These are phyloP conservation scores for Fusarium brachygibbosum DNA, from an alignment of 2,329 filamentous ascomycete species.

Conservation along the genomic window DNA sequence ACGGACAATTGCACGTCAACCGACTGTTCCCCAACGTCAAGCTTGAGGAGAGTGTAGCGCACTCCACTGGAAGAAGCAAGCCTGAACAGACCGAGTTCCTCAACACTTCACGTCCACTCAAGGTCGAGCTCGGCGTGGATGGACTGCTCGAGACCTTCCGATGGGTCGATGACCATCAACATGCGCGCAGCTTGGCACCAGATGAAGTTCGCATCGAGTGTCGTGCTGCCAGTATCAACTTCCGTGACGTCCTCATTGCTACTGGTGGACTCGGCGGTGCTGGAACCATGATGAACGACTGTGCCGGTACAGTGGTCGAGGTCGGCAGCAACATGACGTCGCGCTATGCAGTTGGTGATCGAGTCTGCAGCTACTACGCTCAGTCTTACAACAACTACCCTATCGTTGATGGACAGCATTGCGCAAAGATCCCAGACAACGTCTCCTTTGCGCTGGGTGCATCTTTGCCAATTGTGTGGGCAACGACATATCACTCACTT, in stretches of 20 bases:
- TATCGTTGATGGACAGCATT: conserved; percentile 25
- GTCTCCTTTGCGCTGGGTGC: conserved; percentile 51
- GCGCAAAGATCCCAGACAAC: conserved; percentile 30
- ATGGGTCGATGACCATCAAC: conserved; percentile 6
- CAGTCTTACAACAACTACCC: conserved; percentile 36
- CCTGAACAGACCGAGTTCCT: conserved; percentile 6
- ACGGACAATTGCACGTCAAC: conserved; percentile 3
- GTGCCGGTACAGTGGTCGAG: conserved; percentile 50
- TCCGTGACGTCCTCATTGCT: conserved; percentile 55
- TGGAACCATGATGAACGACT: conserved; percentile 52
- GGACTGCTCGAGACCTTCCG: conserved; percentile 13
- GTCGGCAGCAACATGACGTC: conserved; percentile 48
- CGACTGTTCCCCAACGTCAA: conserved; percentile 2
- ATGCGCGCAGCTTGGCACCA: background rate
- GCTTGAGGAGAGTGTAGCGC: conserved; percentile 7
- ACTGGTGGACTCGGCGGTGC: conserved; percentile 51
- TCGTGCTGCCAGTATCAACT: conserved; percentile 49
- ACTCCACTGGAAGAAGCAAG: conserved; percentile 6
- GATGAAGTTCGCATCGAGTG: conserved; percentile 2
- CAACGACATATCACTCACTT: conserved; percentile 40
- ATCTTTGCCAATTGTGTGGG: conserved; percentile 38
- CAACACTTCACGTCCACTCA: conserved; percentile 2
- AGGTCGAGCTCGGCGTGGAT: conserved; percentile 10
- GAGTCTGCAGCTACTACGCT: conserved; percentile 40
- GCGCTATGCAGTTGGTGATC: conserved; percentile 40